Evolutionary conservation across 2,329 filamentous ascomycete genomes (phyloP), one percentile per base, ranked within the genome.

Genomic region (Beauveria sp.): DNA sequence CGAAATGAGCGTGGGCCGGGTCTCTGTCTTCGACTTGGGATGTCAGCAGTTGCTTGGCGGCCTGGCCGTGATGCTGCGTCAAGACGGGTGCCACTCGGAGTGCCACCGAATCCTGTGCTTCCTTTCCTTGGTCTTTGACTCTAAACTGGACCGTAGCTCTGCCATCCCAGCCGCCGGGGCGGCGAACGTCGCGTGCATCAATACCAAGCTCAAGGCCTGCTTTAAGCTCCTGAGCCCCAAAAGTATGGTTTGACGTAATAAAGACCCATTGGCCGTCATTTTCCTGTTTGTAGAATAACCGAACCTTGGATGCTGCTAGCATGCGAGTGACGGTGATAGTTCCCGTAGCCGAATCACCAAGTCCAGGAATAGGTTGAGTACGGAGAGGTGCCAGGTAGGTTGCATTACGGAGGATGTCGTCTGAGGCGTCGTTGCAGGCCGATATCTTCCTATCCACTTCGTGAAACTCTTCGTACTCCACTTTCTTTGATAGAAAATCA

Each of bases 131-230:
- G 4, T 51, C 49, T 16, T 18, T 16, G 8, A 51, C 49, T 1
- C 18, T 14, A 9, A 51, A 51, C 6, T 20, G n/a, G 8, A 51
- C 7, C 0, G 26, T 68, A 31, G 66, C 69, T 1, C 65, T 62
- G 0, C 71, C 71, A 10, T 73, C 65, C 71, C 71, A 73, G 3
- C 51, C 64, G 0, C 60, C 31, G 0, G 66, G 55, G 0, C 66
- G 55, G 1, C 65, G 66, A 1, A 69, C 64, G 40, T 75, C 73
- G 0, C 74, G 69, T 0, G 66, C 71, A 62, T 76, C 74, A 1
- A 76, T 66, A 0, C 72, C 72, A 0, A 77, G 65, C 7, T 67
- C 63, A 1, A 76, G 65, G 0, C 74, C 75, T 38, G 34, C 34
- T 38, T 14, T 38, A 14, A 38, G 0, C 55, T 40, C 2, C 64